phyloP scores from a whole-genome alignment of 2,329 filamentous ascomycete genomes.

The Ceratocystis diversiconidia region DNA sequence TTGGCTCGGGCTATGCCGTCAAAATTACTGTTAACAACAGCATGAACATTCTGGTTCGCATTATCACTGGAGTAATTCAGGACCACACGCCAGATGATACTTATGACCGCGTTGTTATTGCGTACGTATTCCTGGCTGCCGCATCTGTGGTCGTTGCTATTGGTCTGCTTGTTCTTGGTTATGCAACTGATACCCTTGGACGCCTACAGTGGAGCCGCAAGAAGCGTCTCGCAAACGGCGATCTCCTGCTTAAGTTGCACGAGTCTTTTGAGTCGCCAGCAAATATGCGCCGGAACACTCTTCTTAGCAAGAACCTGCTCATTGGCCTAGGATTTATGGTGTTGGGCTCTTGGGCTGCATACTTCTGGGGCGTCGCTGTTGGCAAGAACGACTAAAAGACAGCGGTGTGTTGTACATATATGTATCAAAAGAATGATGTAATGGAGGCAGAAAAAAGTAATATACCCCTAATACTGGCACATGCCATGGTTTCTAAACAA shows the following conservation, averaged over 20 bases:
- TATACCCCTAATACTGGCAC: not conserved
- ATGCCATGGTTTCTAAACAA: not conserved
- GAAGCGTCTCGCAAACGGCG: constrained; percentile 33
- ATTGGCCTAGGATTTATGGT: constrained; percentile 31
- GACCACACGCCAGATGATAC: constrained; percentile 39
- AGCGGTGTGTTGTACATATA: not conserved
- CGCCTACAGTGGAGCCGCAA: constrained; percentile 45
- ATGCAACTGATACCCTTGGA: constrained; percentile 30
- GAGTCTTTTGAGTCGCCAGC: constrained; percentile 28
- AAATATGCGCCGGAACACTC: constrained; percentile 27
- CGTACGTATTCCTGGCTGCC: constrained; percentile 41
- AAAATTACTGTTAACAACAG: constrained; percentile 50
- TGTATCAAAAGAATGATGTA: not conserved
- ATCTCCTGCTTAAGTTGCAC: constrained; percentile 31
- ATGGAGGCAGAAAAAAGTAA: not conserved
- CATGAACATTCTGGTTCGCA: constrained; percentile 46
- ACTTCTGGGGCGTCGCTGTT: constrained; percentile 46
- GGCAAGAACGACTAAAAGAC: constrained; percentile 29
- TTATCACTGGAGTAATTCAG: constrained; percentile 44
- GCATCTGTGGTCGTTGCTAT: constrained; percentile 33
- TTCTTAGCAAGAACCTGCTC: constrained; percentile 32
- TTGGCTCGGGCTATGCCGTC: constrained; percentile 44
- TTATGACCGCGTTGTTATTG: constrained; percentile 40
- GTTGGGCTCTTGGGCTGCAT: constrained; percentile 39
- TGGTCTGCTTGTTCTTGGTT: constrained; percentile 28